Evolutionary conservation across 2,329 filamentous ascomycete species (phyloP).

Genomic region (Macrophomina phaseolina): DNA sequence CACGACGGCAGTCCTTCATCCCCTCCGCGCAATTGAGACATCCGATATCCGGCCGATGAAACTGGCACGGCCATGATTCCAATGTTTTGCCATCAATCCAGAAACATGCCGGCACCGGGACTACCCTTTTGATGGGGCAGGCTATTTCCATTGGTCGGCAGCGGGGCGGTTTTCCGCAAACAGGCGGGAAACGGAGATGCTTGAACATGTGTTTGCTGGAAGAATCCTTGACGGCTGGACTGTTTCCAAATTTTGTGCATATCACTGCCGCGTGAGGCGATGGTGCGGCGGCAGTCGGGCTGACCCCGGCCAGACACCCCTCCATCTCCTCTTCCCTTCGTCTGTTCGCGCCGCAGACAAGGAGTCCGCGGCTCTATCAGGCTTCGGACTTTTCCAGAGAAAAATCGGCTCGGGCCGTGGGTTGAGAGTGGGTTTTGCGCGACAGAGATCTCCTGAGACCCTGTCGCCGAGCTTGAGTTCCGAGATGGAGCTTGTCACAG

Average conservation of each 20-base stretch:
- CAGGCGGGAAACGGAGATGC: not conserved
- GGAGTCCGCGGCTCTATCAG: constrained; percentile 27
- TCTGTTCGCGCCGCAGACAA: constrained; percentile 36
- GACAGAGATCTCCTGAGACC: constrained; percentile 3
- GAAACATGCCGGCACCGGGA: not conserved
- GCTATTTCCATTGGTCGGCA: not conserved
- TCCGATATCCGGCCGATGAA: constrained; percentile 3
- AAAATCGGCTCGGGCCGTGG: constrained; percentile 8
- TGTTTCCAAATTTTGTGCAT: constrained; percentile 8
- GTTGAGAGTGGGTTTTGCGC: not conserved
- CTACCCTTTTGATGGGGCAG: not conserved
- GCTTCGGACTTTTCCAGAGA: not conserved
- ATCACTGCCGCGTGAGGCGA: constrained; percentile 9
- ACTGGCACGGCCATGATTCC: not conserved
- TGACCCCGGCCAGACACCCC: not conserved
- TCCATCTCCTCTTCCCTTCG: constrained; percentile 32
- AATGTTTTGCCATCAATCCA: not conserved
- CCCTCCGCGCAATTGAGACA: not conserved
- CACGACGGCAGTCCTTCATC: not conserved
- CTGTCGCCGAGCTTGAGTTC: constrained; percentile 3
- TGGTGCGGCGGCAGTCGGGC: constrained; percentile 12
- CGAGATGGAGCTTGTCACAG: not conserved
- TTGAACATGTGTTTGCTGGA: constrained; percentile 7
- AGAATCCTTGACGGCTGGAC: not conserved
- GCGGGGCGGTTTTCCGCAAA: not conserved